Base-by-base conservation (phyloP, 1,284 basidiomycete genomes). In the Neonothopanus nambi region DNA sequence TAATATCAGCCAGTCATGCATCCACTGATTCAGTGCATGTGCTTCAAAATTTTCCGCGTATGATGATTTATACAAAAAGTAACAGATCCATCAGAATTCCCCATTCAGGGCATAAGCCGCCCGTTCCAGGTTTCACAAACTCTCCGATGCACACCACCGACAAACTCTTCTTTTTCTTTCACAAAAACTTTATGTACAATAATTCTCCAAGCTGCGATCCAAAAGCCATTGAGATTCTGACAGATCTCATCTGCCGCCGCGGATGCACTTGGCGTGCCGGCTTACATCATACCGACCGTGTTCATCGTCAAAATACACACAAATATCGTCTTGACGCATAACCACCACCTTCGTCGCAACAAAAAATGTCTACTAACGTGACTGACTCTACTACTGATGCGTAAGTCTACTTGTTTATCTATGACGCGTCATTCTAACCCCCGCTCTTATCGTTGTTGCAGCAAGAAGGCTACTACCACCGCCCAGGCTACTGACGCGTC, bases 351-450 rank as follows among this genome's bases (percentile, higher is more conserved):
- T 57, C 61, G 56, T 55, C 48, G 53, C 56, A 20, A 39, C 42
- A 17, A 64, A 51, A 33, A 54, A 78, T 78, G 76, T 74, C 74
- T 55, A 71, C 72, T 54, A 69, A 61, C 61, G 66, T 70, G 54
- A 76, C 76, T 44, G 66, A 69, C 49, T 68, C 72, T 20, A 62
- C 65, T 41, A 42, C 56, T 45, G 58, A 63, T 41, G 59, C 66
- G 75, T 78, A 63, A 44, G 70, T 62, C 28, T 51, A 48, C 8
- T 55, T 21, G n/a, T 9, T 21, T 33, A 33, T 37, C 49, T 21
- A 48, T 36, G 43, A 33, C 40, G 26, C 15, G 36, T 47, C 8
- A 28, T 39, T 39, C 26, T 51, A 37, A 50, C 40, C n/a, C n/a
- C n/a, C 37, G 17, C 33, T 17, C 23, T 39, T n/a, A 21, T 59